Percentiles rank a stretch among this genome's conserved stretches.
Conservation (phyloP, 2,329 filamentous ascomycete genomes). For the Sordariomycetes sp. region DNA sequence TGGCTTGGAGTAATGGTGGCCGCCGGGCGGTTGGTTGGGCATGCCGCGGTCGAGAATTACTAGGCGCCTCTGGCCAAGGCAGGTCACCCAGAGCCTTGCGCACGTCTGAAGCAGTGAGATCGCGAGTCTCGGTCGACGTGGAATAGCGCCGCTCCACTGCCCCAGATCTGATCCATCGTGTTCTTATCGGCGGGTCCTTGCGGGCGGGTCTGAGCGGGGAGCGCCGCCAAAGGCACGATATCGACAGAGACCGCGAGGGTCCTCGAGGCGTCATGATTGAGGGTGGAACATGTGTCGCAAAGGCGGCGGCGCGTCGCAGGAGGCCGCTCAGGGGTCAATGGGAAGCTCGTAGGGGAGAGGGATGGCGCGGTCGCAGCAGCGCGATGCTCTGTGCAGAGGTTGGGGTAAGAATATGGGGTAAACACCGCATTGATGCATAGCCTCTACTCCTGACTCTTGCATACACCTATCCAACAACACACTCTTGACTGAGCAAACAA, state of each 20-base stretch:
- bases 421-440: no score
- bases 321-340: neutral
- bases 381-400: no score
- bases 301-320: neutral
- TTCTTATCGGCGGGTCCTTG: constrained; percentile 1
- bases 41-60: no score
- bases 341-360: neutral
- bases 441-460: no score
- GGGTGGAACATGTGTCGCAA: neutral
- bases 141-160: constrained; percentile 3
- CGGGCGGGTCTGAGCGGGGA: constrained; percentile 1
- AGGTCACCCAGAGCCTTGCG: no score
- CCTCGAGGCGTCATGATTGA: constrained; percentile 18
- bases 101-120: no score
- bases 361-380: no score
- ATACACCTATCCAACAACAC: no score
- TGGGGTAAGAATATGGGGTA: no score
- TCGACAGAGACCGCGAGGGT: constrained; percentile 11
- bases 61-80: no score
- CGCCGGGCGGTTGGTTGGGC: neutral
- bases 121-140: constrained; percentile 1
- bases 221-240: constrained; percentile 9
- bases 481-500: no score
- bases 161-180: constrained; percentile 2
- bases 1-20: neutral